A percentile compares a stretch with the other conserved stretches of the same genome.
Evolutionary conservation across 2,329 filamentous ascomycete species (phyloP).

Genomic region (Cladosporium austrohemisphaericum): DNA sequence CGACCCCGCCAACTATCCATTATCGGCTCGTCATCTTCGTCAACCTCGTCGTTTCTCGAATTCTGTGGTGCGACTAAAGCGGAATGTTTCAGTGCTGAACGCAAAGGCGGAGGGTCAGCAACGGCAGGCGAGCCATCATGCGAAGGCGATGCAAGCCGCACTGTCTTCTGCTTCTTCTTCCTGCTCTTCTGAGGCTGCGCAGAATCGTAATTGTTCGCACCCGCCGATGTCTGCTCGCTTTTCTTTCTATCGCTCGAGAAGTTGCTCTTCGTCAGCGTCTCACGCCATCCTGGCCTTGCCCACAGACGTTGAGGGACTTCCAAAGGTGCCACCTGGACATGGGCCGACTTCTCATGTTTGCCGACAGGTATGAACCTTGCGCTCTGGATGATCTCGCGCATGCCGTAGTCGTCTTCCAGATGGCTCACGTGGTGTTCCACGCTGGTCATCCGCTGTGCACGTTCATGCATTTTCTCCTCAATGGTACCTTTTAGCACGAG

Average conservation of each 20-base stretch:
- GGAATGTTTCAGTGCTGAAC: not conserved
- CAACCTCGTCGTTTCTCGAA: conserved; percentile 7
- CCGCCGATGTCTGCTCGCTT: not conserved
- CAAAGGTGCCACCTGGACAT: conserved; percentile 41
- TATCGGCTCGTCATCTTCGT: conserved; percentile 16
- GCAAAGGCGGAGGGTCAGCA: conserved; percentile 5
- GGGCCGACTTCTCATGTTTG: conserved; percentile 29
- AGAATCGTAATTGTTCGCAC: not conserved
- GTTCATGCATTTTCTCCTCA: conserved; percentile 77
- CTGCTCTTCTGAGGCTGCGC: not conserved
- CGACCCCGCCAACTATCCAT: conserved; percentile 1
- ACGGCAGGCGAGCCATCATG: not conserved
- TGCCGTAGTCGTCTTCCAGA: conserved; percentile 56
- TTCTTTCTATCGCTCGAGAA: not conserved
- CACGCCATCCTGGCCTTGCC: conserved; percentile 33
- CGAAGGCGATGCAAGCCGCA: not conserved
- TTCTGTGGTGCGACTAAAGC: not conserved
- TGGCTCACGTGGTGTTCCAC: conserved; percentile 52
- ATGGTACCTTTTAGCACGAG: conserved; percentile 75
- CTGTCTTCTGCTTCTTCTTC: conserved; percentile 9
- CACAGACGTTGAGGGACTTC: conserved; percentile 44
- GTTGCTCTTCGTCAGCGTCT: conserved; percentile 4
- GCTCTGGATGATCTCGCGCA: conserved; percentile 57
- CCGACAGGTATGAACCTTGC: conserved; percentile 48
- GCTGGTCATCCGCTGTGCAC: conserved; percentile 70